Base-by-base conservation (phyloP, 805 yeast species). In the Kodamaea neixiangensis region DNA sequence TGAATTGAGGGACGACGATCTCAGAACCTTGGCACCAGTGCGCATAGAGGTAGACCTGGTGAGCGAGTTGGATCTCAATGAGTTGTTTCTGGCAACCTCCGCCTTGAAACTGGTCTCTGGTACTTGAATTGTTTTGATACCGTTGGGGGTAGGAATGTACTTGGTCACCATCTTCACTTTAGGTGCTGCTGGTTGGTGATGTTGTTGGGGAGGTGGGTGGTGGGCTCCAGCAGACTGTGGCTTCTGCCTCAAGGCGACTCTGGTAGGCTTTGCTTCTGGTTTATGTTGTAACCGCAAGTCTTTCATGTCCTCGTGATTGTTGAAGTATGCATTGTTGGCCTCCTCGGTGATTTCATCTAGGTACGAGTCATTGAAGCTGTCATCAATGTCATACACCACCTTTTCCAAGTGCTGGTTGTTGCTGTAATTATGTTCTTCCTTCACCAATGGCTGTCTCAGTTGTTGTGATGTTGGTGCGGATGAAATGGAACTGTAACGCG, bases 91-190 rank as follows among this genome's bases (percentile, higher is more conserved):
- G 1, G 73, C 70, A 13, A 75, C 62, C 49, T 73, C 77, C 52
- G 66, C 62, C 46, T 70, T 62, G 51, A 68, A 61, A 35, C 64
- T 59, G 10, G 76, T 77, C 50, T 71, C 77, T 0, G 90, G 88
- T 3, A 87, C 91, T 57, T 87, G 92, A 3, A 87, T 72, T 7
- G 85, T 75, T 46, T 84, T 79, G 49, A 87, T 73, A 11, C 94
- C 94, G 58, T 81, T 76, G 3, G 88, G 83, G 1, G 90, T 85
- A 1, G 94, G 93, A 43, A 87, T 76, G 68, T 86, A 87, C 55
- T 81, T 85, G 56, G 83, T 85, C 7, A 86, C 78, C 69, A 79
- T 85, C 49, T 71, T 78, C 11, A 60, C 39, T 33, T 41, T 49
- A 21, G 21, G 46, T 3, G 31, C 31, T 25, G 31, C 13, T 25